Evolutionary conservation across 2,329 filamentous ascomycete genomes (phyloP).

Genomic region (Piedraia hortae): DNA sequence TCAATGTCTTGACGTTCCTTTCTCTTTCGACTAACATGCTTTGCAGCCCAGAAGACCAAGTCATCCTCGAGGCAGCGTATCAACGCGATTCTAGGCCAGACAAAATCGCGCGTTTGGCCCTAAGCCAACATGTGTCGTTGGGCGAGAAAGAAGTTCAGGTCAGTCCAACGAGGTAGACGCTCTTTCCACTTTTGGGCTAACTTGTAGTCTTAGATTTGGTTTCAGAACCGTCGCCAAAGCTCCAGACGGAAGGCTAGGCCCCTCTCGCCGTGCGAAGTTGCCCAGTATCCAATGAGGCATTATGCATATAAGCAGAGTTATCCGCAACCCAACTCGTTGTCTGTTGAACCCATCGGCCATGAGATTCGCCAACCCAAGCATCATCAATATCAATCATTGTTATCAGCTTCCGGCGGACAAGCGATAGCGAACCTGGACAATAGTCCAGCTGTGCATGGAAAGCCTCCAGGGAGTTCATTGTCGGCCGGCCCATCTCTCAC

Average conservation of each 20-base stretch:
- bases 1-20: background rate
- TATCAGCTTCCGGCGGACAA: too few species aligned
- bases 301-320: too few species aligned
- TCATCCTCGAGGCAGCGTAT: slow-evolving; percentile 66
- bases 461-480: too few species aligned
- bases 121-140: slow-evolving; percentile 61
- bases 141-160: slow-evolving; percentile 96
- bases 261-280: slow-evolving; percentile 49
- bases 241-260: slow-evolving; percentile 71
- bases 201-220: slow-evolving; percentile 49
- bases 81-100: slow-evolving; percentile 68
- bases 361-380: too few species aligned
- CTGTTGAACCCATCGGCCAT: too few species aligned
- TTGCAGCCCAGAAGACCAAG: slow-evolving; percentile 58
- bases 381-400: too few species aligned
- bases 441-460: too few species aligned
- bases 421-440: too few species aligned
- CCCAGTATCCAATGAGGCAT: slow-evolving; percentile 11
- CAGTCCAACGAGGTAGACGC: slow-evolving; percentile 12
- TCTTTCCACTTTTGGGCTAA: background rate
- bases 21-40: slow-evolving; percentile 1
- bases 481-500: too few species aligned
- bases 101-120: slow-evolving; percentile 58
- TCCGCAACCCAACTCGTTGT: too few species aligned
- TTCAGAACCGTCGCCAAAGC: slow-evolving; percentile 84